Conservation (phyloP, 768 basidiomycete species). For the Lactifluus volemus region DNA sequence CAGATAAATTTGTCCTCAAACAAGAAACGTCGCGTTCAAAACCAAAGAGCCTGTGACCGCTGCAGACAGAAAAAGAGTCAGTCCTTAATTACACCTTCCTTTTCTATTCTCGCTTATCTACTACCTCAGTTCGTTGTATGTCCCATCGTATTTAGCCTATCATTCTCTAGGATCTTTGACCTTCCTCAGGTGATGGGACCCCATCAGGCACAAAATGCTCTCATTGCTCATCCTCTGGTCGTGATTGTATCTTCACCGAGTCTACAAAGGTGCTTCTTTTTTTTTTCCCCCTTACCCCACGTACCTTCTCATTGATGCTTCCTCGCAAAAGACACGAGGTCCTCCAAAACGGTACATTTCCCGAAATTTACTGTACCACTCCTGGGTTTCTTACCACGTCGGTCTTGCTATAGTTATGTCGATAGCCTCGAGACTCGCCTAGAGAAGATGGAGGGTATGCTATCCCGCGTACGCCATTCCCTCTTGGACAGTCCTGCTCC, state of each 20-base stretch:
- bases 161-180: neutral
- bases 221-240: constrained; percentile 2
- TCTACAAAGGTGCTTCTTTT: constrained; percentile 10
- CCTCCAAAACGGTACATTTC: constrained; percentile 17
- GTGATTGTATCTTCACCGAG: constrained; percentile 15
- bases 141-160: neutral
- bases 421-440: constrained; percentile 19
- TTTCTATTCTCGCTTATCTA: neutral
- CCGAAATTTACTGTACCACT: neutral
- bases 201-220: constrained; percentile 8
- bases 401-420: constrained; percentile 6
- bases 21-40: constrained; percentile 18
- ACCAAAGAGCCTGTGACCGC: constrained; percentile 18
- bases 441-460: constrained; percentile 20
- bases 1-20: neutral
- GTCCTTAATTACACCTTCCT: neutral
- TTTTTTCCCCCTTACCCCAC: neutral
- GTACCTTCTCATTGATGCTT: neutral
- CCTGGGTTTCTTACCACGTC: neutral
- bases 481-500: neutral
- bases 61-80: constrained; percentile 20
- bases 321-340: constrained; percentile 9
- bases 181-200: constrained; percentile 8
- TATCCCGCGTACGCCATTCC: constrained; percentile 10
- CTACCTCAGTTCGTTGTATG: constrained; percentile 15